Evolutionary conservation across 768 basidiomycete genomes (phyloP), one percentile per base, ranked within the genome.

Genomic region (Fibroporia radiculosa): DNA sequence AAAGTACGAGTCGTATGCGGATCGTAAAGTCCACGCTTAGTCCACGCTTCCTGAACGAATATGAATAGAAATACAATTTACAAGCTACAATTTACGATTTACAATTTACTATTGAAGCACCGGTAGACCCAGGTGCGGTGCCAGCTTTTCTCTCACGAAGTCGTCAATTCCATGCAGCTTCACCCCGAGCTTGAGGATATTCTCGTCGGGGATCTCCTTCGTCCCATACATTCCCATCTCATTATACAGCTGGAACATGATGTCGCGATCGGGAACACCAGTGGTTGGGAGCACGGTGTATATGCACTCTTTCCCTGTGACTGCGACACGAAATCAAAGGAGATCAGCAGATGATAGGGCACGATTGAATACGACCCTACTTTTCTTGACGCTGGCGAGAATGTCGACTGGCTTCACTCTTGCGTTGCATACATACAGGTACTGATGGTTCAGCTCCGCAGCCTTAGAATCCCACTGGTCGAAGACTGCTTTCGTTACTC

Each of bases 211-310:
- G n/a, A 54, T 43, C 42, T 40, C 45, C 42, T 54, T 54, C 16
- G 38, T 19, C 23, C 47, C 48, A 26, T 54, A 54, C 53, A 54
- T 54, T n/a, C 53, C 53, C 29, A 40, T 14, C 35, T 54, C 53
- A 43, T 54, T 54, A 50, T 54, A 54, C 28, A 54, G 42, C 41
- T 41, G 41, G 48, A 54, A 54, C 53, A 54, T 54, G 53, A 54
- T 37, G 40, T 54, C 53, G 38, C 53, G 53, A 35, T 54, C 53
- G 8, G 53, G 49, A 12, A 54, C 53, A 29, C 49, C 49, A 4
- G 53, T 54, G 3, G 42, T 51, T 19, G 49, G 48, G 3, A 51
- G 45, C 4, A 22, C 25, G 8, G 25, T 35, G 42, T 54, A 54
- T 4, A 43, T 28, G 25, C 47, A 43, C 24, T 51, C 42, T 28